phyloP scores from a whole-genome alignment of 441 rosid genomes.

The Populus hybrid region DNA sequence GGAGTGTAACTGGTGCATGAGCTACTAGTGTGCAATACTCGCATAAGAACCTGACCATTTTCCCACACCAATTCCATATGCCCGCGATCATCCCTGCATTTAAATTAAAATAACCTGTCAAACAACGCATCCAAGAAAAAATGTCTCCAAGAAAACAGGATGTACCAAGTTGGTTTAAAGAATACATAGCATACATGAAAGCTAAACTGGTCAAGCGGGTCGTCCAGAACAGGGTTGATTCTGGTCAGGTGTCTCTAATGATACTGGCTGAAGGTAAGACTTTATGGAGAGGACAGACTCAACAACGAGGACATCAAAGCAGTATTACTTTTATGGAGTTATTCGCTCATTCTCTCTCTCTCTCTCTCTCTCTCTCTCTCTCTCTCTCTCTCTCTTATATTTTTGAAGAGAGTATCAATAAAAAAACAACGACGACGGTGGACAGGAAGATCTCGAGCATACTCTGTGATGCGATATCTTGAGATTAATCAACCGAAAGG shows the following conservation, averaged over 20 bases:
- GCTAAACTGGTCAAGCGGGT: constrained; percentile 4
- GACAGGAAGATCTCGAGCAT: not conserved
- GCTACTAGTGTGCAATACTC: constrained; percentile 18
- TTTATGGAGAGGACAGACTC: not conserved
- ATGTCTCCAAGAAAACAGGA: not conserved
- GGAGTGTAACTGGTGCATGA: constrained; percentile 9
- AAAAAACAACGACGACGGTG: not conserved
- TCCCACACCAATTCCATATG: constrained; percentile 38
- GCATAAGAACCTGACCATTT: constrained; percentile 28
- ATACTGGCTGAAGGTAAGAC: not conserved
- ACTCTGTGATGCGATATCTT: not conserved
- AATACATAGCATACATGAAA: constrained; percentile 18
- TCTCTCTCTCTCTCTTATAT: not conserved
- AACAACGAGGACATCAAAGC: not conserved
- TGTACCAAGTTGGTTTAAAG: not conserved
- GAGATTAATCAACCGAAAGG: constrained; percentile 3
- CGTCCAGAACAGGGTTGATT: constrained; percentile 1
- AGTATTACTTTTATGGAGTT: not conserved
- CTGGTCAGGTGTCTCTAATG: not conserved
- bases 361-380: not conserved
- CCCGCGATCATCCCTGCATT: constrained; percentile 35
- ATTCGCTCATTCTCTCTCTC: not conserved
- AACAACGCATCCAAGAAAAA: not conserved
- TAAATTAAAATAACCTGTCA: constrained; percentile 1
- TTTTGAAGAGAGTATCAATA: not conserved